A percentile compares a stretch with the other conserved stretches of the same genome.
Conservation (phyloP, 768 basidiomycete species). For the Xanthoconium purpureum region DNA sequence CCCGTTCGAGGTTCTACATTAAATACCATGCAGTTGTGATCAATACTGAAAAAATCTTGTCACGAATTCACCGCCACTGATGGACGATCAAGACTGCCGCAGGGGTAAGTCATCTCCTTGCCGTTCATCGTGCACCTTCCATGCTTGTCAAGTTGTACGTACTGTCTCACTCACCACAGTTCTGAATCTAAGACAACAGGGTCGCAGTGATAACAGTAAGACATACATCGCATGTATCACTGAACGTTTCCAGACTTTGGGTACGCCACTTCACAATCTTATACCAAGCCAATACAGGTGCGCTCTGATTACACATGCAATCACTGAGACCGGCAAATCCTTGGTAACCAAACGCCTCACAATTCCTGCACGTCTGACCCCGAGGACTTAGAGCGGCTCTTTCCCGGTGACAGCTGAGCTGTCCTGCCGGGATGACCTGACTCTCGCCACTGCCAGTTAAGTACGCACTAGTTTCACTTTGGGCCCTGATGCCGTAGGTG, state of each 20-base stretch:
- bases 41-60: neutral
- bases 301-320: neutral
- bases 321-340: neutral
- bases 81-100: neutral
- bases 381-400: neutral
- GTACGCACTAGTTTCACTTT: slow-evolving; percentile 17
- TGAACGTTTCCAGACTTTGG: neutral
- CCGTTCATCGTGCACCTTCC: neutral
- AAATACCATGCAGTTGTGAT: neutral
- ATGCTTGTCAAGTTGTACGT: neutral
- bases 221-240: neutral
- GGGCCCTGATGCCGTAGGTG: slow-evolving; percentile 1
- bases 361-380: too few species aligned
- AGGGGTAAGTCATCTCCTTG: too few species aligned
- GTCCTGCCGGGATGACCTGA: neutral
- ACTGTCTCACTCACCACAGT: neutral
- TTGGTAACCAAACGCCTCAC: neutral
- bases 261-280: neutral
- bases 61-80: neutral
- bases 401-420: neutral
- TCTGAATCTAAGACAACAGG: slow-evolving; percentile 8
- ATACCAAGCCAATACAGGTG: neutral
- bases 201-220: neutral
- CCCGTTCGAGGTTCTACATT: neutral
- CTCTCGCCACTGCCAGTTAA: slow-evolving; percentile 4